phyloP scores from a whole-genome alignment of 1,284 basidiomycete species.

The Trichosporon coremiiforme region DNA sequence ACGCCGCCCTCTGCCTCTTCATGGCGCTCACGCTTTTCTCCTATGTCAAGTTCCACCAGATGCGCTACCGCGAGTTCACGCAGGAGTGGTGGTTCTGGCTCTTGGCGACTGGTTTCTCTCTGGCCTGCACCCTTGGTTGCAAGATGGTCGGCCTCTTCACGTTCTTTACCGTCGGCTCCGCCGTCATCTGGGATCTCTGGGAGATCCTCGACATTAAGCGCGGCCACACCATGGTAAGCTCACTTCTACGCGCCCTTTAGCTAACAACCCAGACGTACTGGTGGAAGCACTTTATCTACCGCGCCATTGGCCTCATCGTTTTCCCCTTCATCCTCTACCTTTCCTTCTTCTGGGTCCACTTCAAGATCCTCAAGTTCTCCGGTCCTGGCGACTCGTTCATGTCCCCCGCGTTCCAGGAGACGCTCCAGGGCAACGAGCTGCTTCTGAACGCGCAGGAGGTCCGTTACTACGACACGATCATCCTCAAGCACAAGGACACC shows the following conservation, averaged over 20 bases:
- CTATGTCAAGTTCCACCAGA: constrained; percentile 95
- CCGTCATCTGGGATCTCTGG: constrained; percentile 94
- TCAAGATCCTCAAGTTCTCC: constrained; percentile 83
- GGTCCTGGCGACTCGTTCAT: constrained; percentile 96
- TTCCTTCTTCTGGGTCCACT: constrained; percentile 95
- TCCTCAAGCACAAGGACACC: constrained; percentile 86
- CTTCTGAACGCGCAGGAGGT: constrained; percentile 89
- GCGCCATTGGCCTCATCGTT: constrained; percentile 82
- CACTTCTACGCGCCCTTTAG: too few relatives aligned
- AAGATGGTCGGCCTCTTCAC: constrained; percentile 98
- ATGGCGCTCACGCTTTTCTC: constrained; percentile 89
- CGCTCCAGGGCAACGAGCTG: constrained; percentile 86
- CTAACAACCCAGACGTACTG: constrained; percentile 73
- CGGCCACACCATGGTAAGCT: constrained; percentile 76
- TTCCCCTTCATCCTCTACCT: constrained; percentile 89
- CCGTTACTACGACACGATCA: constrained; percentile 86
- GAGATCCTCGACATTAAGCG: constrained; percentile 79
- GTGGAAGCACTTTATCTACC: constrained; percentile 82
- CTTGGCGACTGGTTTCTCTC: constrained; percentile 81
- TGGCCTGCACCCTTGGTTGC: constrained; percentile 94
- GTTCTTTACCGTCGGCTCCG: constrained; percentile 83
- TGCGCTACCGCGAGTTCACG: constrained; percentile 88
- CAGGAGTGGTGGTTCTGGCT: constrained; percentile 95
- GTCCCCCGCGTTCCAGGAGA: constrained; percentile 98
- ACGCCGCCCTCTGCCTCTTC: constrained; percentile 94